Conservation (phyloP, 2,329 filamentous ascomycete genomes). For the Leptographium procerum region DNA sequence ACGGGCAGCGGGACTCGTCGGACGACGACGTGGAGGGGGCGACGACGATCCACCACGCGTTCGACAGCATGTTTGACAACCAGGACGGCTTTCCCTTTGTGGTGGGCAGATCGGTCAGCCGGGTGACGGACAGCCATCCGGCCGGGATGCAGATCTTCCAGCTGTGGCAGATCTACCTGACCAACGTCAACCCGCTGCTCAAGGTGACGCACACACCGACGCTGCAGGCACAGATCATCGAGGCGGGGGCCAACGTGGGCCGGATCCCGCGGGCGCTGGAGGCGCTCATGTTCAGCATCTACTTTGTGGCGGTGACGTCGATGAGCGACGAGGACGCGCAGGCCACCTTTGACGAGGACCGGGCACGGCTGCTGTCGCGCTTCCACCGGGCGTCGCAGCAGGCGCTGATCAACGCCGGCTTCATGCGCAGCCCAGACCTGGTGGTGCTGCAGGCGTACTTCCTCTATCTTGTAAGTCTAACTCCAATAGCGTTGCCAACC, state of each 20-base stretch:
- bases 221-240: conserved; percentile 52
- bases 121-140: conserved; percentile 39
- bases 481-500: conserved; percentile 11
- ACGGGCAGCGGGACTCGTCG: conserved; percentile 26
- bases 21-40: conserved; percentile 44
- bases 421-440: conserved; percentile 55
- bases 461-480: conserved; percentile 48
- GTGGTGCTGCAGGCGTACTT: conserved; percentile 56
- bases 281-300: conserved; percentile 57
- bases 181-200: conserved; percentile 57
- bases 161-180: conserved; percentile 59
- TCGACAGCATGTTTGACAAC: conserved; percentile 46
- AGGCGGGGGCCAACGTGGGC: conserved; percentile 43
- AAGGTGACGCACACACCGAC: conserved; percentile 58
- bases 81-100: conserved; percentile 48
- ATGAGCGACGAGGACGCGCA: conserved; percentile 43
- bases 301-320: conserved; percentile 46
- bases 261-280: conserved; percentile 47
- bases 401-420: conserved; percentile 53
- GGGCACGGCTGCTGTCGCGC: conserved; percentile 34
- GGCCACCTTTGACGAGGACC: conserved; percentile 40
- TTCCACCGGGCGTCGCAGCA: conserved; percentile 51
- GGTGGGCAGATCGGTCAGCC: conserved; percentile 31
- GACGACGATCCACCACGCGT: conserved; percentile 45
- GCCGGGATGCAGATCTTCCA: conserved; percentile 48